Evolutionary conservation across 1,284 basidiomycete species (phyloP), one percentile per base, ranked within the genome.

Genomic region (Pterula multifida): DNA sequence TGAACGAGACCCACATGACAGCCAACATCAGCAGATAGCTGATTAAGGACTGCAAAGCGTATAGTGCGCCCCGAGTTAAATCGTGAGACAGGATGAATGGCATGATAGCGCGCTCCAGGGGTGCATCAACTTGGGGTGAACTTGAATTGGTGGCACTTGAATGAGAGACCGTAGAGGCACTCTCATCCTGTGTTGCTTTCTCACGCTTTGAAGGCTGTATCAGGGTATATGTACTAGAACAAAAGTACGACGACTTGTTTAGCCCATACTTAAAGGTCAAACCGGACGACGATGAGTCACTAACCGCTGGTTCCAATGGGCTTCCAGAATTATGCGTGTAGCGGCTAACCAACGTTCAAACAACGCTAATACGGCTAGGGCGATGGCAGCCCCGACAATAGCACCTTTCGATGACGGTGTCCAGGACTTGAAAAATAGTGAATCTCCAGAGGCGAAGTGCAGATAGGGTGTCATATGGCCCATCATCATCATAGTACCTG

Each of bases 351-450:
- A 80, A 52, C 88, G 70, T 51, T 90, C 86, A 28, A 86, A 64
- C 3, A 90, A 60, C 3, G 78, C 78, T 25, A 91, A 65, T 22
- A 80, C 44, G 57, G 84, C 70, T 21, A 92, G 68, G 0, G 73
- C 81, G 52, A 91, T 71, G 60, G 80, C 85, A 44, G 86, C 85
- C 2, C 85, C 88, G 15, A 75, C 77, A 24, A 88, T 74, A 0
- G 82, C 79, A 25, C 84, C 86, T 11, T 69, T 57, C 0, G 81
- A 79, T 0, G 68, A 70, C 0, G 90, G 89, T 2, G 65, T 66
- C 80, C 85, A 87, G 1, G 72, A 66, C 54, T 76, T 60, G 68
- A 91, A 90, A 64, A 79, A 73, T 2, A 92, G 69, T 45, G 68
- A 65, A 55, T 87, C 84, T 3, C 76, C 74, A 3, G 67, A 64